Conservation (phyloP, 495 filamentous ascomycete species). For the Xylaria intraflava region DNA sequence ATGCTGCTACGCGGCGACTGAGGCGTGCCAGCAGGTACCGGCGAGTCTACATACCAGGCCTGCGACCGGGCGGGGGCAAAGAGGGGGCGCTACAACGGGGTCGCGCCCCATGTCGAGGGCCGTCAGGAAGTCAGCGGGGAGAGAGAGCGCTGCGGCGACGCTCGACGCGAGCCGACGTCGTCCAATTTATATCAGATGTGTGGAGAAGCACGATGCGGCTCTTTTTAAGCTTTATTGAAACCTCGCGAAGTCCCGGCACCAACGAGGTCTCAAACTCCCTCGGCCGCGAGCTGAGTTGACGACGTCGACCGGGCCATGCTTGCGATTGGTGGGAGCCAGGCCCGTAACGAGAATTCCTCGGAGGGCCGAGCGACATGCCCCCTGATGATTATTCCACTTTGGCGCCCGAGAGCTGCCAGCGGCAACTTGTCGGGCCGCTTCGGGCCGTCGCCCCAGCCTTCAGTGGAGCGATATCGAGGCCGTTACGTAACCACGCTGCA, state of each 20-base stretch:
- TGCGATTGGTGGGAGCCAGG: slow-evolving; percentile 3
- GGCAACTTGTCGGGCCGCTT: too few species aligned
- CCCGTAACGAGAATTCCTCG: slow-evolving; percentile 16
- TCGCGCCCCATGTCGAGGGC: neutral
- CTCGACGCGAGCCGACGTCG: slow-evolving; percentile 12
- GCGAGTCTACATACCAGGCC: neutral
- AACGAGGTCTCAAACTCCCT: slow-evolving; percentile 22
- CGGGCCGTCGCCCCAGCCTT: too few species aligned
- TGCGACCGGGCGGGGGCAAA: neutral
- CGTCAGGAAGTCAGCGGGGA: neutral
- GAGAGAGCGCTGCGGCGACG: neutral
- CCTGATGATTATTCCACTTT: too few species aligned
- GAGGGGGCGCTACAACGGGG: neutral
- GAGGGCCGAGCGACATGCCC: slow-evolving; percentile 3
- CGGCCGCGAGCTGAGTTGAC: slow-evolving; percentile 14
- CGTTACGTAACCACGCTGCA: too few species aligned
- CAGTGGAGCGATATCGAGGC: too few species aligned
- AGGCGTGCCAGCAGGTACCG: neutral
- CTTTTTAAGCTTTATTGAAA: slow-evolving; percentile 28
- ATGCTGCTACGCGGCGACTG: neutral
- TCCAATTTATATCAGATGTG: slow-evolving; percentile 20
- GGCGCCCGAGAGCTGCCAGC: too few species aligned
- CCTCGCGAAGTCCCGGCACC: slow-evolving; percentile 24
- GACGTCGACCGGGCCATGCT: neutral
- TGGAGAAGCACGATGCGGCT: slow-evolving; percentile 27